Conservation (phyloP, 192 early-diverging fungal genomes). For the Umbelopsis vinacea region DNA sequence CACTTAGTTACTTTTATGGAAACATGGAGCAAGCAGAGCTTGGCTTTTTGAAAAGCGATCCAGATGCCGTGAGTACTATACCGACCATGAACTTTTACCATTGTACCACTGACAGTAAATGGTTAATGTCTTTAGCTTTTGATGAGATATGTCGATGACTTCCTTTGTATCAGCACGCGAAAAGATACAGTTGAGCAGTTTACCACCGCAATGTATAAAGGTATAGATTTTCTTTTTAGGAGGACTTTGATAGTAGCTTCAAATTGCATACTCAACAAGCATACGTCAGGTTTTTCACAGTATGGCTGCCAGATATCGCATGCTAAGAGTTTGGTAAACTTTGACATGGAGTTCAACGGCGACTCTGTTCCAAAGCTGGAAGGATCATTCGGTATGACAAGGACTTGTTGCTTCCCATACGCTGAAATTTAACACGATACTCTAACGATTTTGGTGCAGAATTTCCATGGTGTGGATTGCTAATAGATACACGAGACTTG, state of each 20-base stretch:
- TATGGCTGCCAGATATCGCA: constrained; percentile 81
- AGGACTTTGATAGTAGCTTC: too few relatives aligned
- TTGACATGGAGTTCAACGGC: constrained; percentile 54
- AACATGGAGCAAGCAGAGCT: constrained; percentile 70
- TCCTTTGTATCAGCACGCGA: constrained; percentile 73
- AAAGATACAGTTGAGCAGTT: constrained; percentile 55
- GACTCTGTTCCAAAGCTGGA: constrained; percentile 30
- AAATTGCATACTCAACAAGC: neutral
- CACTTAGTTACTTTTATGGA: constrained; percentile 72
- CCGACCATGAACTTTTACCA: neutral
- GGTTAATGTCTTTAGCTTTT: constrained; percentile 58
- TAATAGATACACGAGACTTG: constrained; percentile 69
- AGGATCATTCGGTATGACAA: constrained; percentile 1
- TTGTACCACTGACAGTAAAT: neutral
- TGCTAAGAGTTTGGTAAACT: constrained; percentile 81
- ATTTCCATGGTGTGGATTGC: constrained; percentile 85
- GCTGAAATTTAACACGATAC: neutral
- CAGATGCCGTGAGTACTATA: constrained; percentile 48
- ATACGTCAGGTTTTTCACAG: constrained; percentile 47
- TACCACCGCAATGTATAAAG: constrained; percentile 61
- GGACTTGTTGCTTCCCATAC: too few relatives aligned
- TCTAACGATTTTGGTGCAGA: constrained; percentile 38
- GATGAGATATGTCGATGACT: constrained; percentile 84
- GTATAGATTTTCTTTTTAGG: constrained; percentile 40
- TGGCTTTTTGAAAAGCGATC: constrained; percentile 39